Percentiles rank a stretch among this genome's conserved stretches.
Evolutionary conservation across 2,329 filamentous ascomycete genomes (phyloP).

Genomic region (Exophiala xenobiotica): DNA sequence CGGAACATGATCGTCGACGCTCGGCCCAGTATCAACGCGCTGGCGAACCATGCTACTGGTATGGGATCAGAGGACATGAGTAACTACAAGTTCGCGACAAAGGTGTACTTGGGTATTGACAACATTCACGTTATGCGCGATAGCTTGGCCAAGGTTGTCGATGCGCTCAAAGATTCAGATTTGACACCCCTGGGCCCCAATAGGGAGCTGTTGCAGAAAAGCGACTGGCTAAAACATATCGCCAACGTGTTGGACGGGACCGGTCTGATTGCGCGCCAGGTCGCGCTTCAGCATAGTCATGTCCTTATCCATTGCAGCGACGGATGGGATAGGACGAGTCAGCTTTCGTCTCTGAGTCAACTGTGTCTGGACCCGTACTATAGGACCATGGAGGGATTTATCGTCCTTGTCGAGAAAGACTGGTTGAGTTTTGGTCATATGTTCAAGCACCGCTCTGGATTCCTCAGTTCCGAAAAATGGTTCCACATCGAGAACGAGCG

Average conservation of each 20-base stretch:
- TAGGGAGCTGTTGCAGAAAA: slow-evolving; percentile 75
- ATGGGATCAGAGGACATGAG: slow-evolving; percentile 98
- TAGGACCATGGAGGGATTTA: slow-evolving; percentile 89
- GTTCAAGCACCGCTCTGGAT: slow-evolving; percentile 89
- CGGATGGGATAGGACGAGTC: slow-evolving; percentile 96
- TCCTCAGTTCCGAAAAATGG: slow-evolving; percentile 88
- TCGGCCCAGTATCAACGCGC: slow-evolving; percentile 87
- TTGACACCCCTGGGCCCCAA: slow-evolving; percentile 79
- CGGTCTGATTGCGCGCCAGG: slow-evolving; percentile 77
- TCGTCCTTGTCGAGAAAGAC: slow-evolving; percentile 92
- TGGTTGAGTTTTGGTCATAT: slow-evolving; percentile 98
- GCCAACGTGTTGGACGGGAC: slow-evolving; percentile 79
- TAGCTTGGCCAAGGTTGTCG: slow-evolving; percentile 82
- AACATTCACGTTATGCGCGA: slow-evolving; percentile 98
- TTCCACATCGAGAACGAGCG: slow-evolving; percentile 82
- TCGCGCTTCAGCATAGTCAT: slow-evolving; percentile 90
- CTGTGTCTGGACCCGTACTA: slow-evolving; percentile 95
- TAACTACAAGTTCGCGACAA: slow-evolving; percentile 87
- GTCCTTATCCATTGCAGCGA: slow-evolving; percentile 97
- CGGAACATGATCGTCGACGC: slow-evolving; percentile 95
- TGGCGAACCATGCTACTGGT: slow-evolving; percentile 89
- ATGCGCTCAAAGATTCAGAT: slow-evolving; percentile 89
- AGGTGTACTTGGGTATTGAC: slow-evolving; percentile 91
- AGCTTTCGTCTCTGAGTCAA: slow-evolving; percentile 87
- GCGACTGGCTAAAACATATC: slow-evolving; percentile 90